phyloP scores from a whole-genome alignment of 495 filamentous ascomycete species.

The Geopyxis carbonaria region DNA sequence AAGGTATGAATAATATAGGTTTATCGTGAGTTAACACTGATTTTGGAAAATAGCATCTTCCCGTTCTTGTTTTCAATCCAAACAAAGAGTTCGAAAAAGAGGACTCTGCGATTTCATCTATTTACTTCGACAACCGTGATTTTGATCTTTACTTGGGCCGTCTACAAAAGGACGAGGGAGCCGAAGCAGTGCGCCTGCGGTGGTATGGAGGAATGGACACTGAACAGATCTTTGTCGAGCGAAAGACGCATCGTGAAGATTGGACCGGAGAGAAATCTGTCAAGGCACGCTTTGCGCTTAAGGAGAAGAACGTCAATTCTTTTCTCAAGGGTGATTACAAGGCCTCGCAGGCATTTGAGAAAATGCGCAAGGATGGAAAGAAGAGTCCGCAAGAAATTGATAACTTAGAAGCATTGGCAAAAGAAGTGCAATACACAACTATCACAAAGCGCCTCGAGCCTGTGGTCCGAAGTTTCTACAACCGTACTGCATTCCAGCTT shows the following conservation, averaged over 20 bases:
- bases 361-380: constrained; percentile 83
- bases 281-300: constrained; percentile 84
- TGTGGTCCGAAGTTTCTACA: constrained; percentile 86
- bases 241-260: constrained; percentile 96
- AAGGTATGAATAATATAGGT: constrained; percentile 35
- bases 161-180: constrained; percentile 92
- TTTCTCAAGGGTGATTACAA: constrained; percentile 68
- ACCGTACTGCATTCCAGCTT: constrained; percentile 93
- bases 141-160: constrained; percentile 90
- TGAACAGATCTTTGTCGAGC: constrained; percentile 90
- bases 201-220: constrained; percentile 96
- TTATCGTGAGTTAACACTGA: not conserved
- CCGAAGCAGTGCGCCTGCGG: constrained; percentile 85
- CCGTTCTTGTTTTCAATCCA: constrained; percentile 91
- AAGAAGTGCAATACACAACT: constrained; percentile 83
- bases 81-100: constrained; percentile 86
- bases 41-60: constrained; percentile 49
- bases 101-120: constrained; percentile 89
- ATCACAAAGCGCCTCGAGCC: constrained; percentile 69
- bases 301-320: constrained; percentile 93
- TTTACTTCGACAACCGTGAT: constrained; percentile 91
- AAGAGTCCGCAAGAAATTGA: constrained; percentile 78
- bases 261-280: constrained; percentile 99
- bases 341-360: constrained; percentile 74
- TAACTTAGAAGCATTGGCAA: constrained; percentile 73